These are phyloP conservation scores for Solidago caesia DNA, from an alignment of 129 eudicot species.

Conservation along the genomic window DNA sequence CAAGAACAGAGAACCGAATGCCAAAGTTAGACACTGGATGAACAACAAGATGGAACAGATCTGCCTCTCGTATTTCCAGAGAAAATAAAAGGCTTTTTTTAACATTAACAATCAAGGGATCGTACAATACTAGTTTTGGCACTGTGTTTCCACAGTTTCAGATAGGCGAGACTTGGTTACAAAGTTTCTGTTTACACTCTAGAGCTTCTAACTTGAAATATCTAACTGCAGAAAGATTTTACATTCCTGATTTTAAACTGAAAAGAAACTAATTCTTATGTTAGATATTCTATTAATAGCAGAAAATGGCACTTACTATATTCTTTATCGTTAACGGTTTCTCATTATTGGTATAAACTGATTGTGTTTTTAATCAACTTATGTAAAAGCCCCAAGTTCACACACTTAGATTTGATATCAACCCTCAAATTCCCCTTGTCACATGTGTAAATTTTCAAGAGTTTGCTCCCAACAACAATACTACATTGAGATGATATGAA, in stretches of 20 bases:
- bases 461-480: background rate
- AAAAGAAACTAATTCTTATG: background rate
- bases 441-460: background rate
- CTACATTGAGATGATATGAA: no score
- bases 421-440: background rate
- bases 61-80: background rate
- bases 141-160: background rate
- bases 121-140: background rate
- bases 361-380: background rate
- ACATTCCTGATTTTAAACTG: background rate
- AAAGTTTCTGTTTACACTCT: background rate
- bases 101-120: background rate
- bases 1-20: background rate
- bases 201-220: background rate
- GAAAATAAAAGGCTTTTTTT: background rate
- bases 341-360: background rate
- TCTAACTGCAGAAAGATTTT: background rate
- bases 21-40: background rate
- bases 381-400: background rate
- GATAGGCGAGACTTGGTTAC: background rate
- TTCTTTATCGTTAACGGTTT: background rate
- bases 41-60: background rate
- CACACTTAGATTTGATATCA: background rate
- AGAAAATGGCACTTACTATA: background rate
- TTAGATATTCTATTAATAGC: slow-evolving; percentile 1